Base-by-base conservation (phyloP, 495 filamentous ascomycete species). In the Parmelia sp. region DNA sequence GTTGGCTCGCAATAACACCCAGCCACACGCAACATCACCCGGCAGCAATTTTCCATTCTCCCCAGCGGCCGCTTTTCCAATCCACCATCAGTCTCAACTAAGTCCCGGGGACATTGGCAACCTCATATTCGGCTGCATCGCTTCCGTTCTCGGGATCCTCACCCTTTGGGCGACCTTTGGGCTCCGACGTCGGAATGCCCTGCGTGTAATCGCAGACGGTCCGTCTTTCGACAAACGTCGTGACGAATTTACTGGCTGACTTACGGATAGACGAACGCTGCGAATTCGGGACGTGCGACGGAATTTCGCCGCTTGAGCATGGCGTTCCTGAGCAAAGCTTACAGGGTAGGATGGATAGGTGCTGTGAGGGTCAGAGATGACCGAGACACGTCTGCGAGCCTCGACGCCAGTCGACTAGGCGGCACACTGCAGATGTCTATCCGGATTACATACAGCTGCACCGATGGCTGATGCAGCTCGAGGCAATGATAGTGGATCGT, bases 141-240 rank as follows among this genome's bases (percentile, higher is more conserved):
- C 53, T n/a, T 49, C 55, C 11, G 27, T 49, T 11, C 29, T 64
- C 14, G 62, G 29, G 23, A 8, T 49, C 0, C 10, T 58, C 5
- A 58, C 51, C 10, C 42, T 64, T 6, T 64, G 62, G 55, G 27
- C 35, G 40, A 64, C 42, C 5, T 58, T 64, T 23, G 47, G 62
- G 55, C 40, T 58, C 3, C 11, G 42, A 31, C 39, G 44, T 12
- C 51, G 36, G 40, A 51, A 14, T n/a, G 11, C 33, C 17, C 6
- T 14, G 23, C 57, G 21, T 29, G 49, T 19, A 4, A 11, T 29
- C 17, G 25, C 4, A 15, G 17, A 29, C 25, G 47, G 47, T 51
- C 4, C n/a, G n/a, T n/a, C n/a, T n/a, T n/a, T 17, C 0, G 9
- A 51, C 47, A 15, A 1, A 3, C 10, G 10, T 36, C 10, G 47